Conservation (phyloP, 768 basidiomycete species). For the Suillus sp. region DNA sequence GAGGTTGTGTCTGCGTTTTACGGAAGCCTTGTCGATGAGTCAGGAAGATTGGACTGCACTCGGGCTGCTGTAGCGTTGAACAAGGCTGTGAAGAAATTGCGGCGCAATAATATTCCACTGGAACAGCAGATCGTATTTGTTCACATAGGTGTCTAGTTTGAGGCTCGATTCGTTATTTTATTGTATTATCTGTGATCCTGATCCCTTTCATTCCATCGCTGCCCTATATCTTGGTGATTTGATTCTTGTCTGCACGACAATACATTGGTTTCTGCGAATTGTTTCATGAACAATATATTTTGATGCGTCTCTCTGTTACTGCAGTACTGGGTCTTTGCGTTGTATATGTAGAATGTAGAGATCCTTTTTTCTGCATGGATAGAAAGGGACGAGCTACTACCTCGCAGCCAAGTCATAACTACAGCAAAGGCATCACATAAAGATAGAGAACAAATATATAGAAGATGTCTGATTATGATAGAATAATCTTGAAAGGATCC, state of each 20-base stretch:
- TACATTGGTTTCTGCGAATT: no score
- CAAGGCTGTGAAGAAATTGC: not conserved
- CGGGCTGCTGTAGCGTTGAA: not conserved
- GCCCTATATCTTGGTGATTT: not conserved
- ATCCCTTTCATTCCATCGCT: not conserved
- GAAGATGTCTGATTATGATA: conserved; percentile 17
- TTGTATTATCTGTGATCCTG: not conserved
- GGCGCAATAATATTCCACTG: not conserved
- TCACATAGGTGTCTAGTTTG: conserved; percentile 5
- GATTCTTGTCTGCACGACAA: not conserved
- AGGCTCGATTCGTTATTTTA: not conserved
- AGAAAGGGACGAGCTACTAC: not conserved
- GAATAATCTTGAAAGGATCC: conserved; percentile 64
- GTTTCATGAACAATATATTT: not conserved
- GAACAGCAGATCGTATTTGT: conserved; percentile 10
- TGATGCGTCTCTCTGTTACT: no score
- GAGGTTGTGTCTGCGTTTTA: conserved; percentile 8
- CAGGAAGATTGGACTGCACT: conserved; percentile 1
- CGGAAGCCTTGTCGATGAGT: not conserved
- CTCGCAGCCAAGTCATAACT: not conserved
- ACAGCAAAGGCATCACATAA: not conserved
- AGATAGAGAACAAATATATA: not conserved
- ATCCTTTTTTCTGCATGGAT: not conserved
- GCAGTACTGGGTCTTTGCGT: not conserved
- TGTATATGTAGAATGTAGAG: not conserved